Conservation (phyloP, 495 filamentous ascomycete species). For the Lepraria neglecta region DNA sequence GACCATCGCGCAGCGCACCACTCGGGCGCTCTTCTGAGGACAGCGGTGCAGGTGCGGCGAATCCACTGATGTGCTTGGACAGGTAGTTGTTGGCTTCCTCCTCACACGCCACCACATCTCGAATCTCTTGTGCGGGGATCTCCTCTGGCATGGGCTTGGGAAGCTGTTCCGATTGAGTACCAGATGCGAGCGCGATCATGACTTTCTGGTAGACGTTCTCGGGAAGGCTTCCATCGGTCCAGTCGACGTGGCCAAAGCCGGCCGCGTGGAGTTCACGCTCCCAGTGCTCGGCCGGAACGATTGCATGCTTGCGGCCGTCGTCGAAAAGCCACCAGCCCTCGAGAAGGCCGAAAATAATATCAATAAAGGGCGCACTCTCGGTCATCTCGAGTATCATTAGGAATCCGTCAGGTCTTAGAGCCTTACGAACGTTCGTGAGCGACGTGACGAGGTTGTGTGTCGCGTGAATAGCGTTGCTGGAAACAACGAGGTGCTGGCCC, state of each 20-base stretch:
- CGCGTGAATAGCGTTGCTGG: slow-evolving; percentile 46
- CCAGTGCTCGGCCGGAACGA: slow-evolving; percentile 35
- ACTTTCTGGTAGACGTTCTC: slow-evolving; percentile 41
- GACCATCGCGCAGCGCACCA: background rate
- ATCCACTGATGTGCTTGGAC: slow-evolving; percentile 26
- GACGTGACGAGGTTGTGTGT: slow-evolving; percentile 37
- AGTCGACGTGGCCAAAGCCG: slow-evolving; percentile 46
- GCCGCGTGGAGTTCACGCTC: slow-evolving; percentile 34
- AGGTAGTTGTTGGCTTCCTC: slow-evolving; percentile 35
- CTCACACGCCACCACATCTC: slow-evolving; percentile 33
- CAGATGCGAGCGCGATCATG: slow-evolving; percentile 42
- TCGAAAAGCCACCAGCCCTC: slow-evolving; percentile 51
- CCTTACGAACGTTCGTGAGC: slow-evolving; percentile 31
- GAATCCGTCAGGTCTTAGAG: slow-evolving; percentile 37
- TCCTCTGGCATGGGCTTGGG: background rate
- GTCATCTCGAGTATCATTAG: slow-evolving; percentile 42
- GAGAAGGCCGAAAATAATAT: slow-evolving; percentile 45
- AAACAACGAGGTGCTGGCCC: slow-evolving; percentile 42
- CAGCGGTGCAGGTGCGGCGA: slow-evolving; percentile 9
- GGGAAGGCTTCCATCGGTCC: slow-evolving; percentile 41
- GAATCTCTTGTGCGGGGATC: slow-evolving; percentile 18
- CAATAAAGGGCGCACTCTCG: slow-evolving; percentile 34
- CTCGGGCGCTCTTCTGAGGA: background rate
- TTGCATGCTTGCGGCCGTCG: slow-evolving; percentile 44
- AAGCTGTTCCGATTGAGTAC: slow-evolving; percentile 21